A percentile compares a stretch with the other conserved stretches of the same genome.
These are phyloP conservation scores for Cadophora malorum DNA, from an alignment of 2,329 filamentous ascomycete species.

Conservation along the genomic window DNA sequence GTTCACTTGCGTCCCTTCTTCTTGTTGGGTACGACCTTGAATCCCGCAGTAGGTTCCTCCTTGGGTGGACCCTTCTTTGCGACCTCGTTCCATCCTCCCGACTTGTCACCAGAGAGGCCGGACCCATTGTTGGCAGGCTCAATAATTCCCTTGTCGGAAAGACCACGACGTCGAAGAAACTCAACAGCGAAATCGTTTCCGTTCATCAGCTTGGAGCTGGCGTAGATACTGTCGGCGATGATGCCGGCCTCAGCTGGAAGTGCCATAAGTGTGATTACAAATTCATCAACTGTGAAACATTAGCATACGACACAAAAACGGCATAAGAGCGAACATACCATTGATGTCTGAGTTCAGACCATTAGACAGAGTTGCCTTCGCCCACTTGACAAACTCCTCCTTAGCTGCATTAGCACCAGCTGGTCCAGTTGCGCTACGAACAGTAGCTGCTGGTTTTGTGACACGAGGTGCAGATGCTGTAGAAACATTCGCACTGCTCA, in stretches of 20 bases:
- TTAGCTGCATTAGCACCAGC: constrained; percentile 59
- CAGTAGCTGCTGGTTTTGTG: constrained; percentile 60
- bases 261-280: constrained; percentile 76
- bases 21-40: constrained; percentile 89
- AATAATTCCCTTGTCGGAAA: constrained; percentile 89
- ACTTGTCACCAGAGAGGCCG: constrained; percentile 51
- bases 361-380: constrained; percentile 76
- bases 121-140: constrained; percentile 66
- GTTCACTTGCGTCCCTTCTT: constrained; percentile 85
- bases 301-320: constrained; percentile 39
- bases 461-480: constrained; percentile 42
- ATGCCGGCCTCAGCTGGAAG: constrained; percentile 80
- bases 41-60: constrained; percentile 57
- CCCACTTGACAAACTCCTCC: constrained; percentile 96
- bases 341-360: constrained; percentile 73
- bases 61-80: constrained; percentile 82
- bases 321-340: constrained; percentile 54
- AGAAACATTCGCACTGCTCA: constrained; percentile 43
- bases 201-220: constrained; percentile 86
- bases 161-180: constrained; percentile 89
- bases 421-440: constrained; percentile 52
- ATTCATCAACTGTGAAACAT: constrained; percentile 63
- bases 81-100: constrained; percentile 92
- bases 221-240: constrained; percentile 90
- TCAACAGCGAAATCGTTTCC: constrained; percentile 93